Percentiles rank a stretch among this genome's conserved stretches.
phyloP scores from a whole-genome alignment of 2,329 filamentous ascomycete species.

The Colletotrichum lentis region DNA sequence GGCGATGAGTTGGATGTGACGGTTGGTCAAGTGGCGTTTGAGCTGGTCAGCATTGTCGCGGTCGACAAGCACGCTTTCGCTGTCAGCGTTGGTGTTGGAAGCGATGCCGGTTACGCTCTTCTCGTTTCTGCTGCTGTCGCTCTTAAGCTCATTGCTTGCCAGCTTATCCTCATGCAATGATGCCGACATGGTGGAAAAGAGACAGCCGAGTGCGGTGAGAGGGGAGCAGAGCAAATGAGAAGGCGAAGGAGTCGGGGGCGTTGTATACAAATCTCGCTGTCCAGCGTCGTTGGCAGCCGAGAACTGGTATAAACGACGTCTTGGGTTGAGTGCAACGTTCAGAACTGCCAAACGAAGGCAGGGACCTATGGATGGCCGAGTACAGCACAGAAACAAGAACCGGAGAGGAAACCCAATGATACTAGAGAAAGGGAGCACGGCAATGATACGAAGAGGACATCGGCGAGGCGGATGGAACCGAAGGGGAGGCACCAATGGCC shows the following conservation, averaged over 20 bases:
- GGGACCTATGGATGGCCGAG: background rate
- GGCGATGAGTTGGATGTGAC: conserved; percentile 66
- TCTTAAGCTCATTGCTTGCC: background rate
- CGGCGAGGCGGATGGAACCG: conserved; percentile 23
- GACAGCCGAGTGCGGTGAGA: background rate
- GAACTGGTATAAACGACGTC: no score
- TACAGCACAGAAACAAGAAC: background rate
- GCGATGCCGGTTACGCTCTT: conserved; percentile 7
- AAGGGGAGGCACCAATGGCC: background rate
- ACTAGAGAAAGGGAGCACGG: conserved; percentile 5
- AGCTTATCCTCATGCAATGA: background rate
- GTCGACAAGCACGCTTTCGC: conserved; percentile 2
- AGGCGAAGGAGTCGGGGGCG: background rate
- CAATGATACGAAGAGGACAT: background rate
- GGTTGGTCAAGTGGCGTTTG: conserved; percentile 58
- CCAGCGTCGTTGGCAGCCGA: no score
- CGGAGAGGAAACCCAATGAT: background rate
- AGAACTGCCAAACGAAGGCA: background rate
- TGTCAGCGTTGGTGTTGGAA: conserved; percentile 6
- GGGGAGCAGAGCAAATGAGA: background rate
- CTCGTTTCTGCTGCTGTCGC: conserved; percentile 18
- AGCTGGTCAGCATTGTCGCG: conserved; percentile 36
- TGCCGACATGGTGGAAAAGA: background rate
- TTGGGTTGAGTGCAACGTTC: no score
- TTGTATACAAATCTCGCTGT: background rate